A percentile compares a stretch with the other conserved stretches of the same genome.
Evolutionary conservation across 805 yeast species (phyloP).

Genomic region (Myxozyma monticola): DNA sequence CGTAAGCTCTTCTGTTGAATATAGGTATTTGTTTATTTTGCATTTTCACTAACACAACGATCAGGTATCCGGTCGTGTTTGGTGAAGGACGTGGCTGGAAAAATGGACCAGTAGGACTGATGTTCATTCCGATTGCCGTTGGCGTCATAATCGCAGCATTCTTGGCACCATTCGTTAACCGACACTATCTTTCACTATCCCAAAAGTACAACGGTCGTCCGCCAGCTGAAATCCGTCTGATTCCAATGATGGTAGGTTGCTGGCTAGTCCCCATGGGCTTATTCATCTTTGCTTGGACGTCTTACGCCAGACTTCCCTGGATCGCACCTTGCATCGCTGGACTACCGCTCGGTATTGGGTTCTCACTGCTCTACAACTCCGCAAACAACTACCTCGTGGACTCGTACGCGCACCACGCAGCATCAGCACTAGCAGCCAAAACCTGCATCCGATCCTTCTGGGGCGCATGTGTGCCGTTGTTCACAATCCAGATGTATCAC

Average conservation of each 20-base stretch:
- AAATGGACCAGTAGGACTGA: conserved; percentile 65
- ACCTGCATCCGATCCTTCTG: conserved; percentile 70
- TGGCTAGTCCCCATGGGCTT: conserved; percentile 60
- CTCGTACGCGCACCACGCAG: conserved; percentile 65
- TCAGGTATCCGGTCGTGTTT: conserved; percentile 75
- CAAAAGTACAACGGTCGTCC: conserved; percentile 53
- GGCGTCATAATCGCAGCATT: conserved; percentile 64
- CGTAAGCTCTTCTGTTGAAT: too few species aligned
- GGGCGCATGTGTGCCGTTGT: conserved; percentile 78
- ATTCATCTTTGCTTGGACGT: conserved; percentile 72
- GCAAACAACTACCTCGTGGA: conserved; percentile 65
- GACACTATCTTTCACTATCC: conserved; percentile 43
- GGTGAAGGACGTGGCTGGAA: conserved; percentile 56
- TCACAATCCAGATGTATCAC: conserved; percentile 78
- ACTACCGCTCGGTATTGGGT: conserved; percentile 58
- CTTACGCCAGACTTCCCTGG: conserved; percentile 56
- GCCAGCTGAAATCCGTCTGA: conserved; percentile 63
- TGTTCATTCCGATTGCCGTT: conserved; percentile 71
- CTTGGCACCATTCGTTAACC: conserved; percentile 54
- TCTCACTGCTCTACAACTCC: conserved; percentile 67
- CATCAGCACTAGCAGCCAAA: conserved; percentile 77
- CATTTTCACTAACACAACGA: too few species aligned
- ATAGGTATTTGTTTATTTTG: too few species aligned
- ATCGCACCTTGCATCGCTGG: conserved; percentile 64
- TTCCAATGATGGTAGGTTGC: conserved; percentile 52